Evolutionary conservation across 2,329 filamentous ascomycete species (phyloP).

Genomic region (Penicillium sp.): DNA sequence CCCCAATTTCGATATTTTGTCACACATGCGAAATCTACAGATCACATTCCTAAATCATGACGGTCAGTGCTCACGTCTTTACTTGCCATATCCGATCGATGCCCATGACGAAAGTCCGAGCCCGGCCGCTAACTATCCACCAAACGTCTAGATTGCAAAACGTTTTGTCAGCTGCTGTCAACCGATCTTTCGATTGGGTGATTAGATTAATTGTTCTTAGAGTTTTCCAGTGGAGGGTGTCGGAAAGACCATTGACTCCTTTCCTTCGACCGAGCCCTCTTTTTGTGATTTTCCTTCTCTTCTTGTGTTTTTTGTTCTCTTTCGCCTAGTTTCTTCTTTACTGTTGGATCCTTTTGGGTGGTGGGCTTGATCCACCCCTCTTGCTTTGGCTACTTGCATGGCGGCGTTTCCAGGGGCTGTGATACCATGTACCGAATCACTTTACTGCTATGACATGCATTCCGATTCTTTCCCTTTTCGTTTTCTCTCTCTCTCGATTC

Average conservation of each 20-base stretch:
- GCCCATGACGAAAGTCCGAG: not conserved
- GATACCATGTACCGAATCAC: conserved; percentile 9
- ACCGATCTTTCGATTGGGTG: conserved; percentile 22
- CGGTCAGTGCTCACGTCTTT: conserved; percentile 22
- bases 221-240: no score
- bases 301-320: not conserved
- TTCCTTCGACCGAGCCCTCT: not conserved
- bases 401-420: conserved; percentile 13
- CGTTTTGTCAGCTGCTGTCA: conserved; percentile 28
- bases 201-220: not conserved
- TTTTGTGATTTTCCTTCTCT: not conserved
- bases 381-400: conserved; percentile 8
- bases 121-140: conserved; percentile 7
- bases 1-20: conserved; percentile 38
- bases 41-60: conserved; percentile 37
- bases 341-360: not conserved
- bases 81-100: not conserved
- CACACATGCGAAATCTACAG: conserved; percentile 34
- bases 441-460: not conserved
- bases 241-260: not conserved
- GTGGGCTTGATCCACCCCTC: no score
- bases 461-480: not conserved
- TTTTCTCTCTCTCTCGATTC: no score
- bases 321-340: not conserved
- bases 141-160: conserved; percentile 23